Evolutionary conservation across 2,329 filamentous ascomycete species (phyloP).

Genomic region (Claviceps maximensis): DNA sequence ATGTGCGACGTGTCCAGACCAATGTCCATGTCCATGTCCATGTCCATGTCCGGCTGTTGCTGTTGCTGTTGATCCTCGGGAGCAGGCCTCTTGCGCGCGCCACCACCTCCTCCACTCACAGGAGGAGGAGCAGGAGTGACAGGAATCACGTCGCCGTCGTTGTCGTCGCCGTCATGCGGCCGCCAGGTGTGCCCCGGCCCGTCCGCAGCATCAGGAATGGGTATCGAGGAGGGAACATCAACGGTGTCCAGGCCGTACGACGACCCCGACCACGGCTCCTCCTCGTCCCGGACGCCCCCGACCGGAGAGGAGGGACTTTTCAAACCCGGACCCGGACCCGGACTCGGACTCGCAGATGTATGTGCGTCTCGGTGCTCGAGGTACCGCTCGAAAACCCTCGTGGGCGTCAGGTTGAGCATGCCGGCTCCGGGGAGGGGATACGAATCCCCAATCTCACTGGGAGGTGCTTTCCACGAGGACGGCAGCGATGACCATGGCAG

Average conservation of each 20-base stretch:
- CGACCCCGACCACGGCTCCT: neutral
- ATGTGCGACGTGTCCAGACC: conserved; percentile 19
- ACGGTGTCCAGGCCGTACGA: neutral
- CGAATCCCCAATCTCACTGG: conserved; percentile 43
- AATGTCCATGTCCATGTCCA: conserved; percentile 9
- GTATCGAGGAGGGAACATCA: conserved; percentile 15
- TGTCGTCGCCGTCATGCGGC: neutral
- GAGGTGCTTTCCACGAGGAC: conserved; percentile 28
- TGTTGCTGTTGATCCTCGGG: neutral
- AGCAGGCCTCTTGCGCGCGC: neutral
- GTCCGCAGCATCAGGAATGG: conserved; percentile 1
- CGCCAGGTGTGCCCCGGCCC: neutral
- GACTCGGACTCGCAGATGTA: neutral
- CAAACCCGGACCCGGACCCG: too few relatives aligned
- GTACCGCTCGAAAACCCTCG: conserved; percentile 35
- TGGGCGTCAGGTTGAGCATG: conserved; percentile 28
- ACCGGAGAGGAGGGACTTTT: neutral
- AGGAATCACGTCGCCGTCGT: conserved; percentile 10
- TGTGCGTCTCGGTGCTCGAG: conserved; percentile 23
- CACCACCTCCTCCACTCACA: neutral
- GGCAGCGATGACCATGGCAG: neutral
- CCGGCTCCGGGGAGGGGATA: conserved; percentile 26
- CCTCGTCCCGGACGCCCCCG: conserved; percentile 9
- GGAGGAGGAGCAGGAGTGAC: conserved; percentile 10
- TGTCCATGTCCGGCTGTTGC: neutral